Base-by-base conservation (phyloP, 495 filamentous ascomycete species). In the Daldinia caldariorum region DNA sequence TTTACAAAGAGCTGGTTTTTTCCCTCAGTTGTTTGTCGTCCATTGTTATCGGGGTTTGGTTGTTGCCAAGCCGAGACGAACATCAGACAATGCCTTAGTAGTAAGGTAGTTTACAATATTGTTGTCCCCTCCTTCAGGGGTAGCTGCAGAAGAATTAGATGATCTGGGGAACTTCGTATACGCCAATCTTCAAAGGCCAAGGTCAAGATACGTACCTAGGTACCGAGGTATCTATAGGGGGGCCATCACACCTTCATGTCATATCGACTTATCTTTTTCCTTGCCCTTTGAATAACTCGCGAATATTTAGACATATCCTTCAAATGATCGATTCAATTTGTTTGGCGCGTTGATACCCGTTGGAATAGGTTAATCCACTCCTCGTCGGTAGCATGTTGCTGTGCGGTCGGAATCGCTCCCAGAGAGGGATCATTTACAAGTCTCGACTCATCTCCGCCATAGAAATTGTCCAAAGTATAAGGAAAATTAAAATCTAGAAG, bases 401-500 rank as follows among this genome's bases (percentile, higher is more conserved):
- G 49, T 9, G 49, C n/a, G 16, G 55, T 65, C 12, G 64, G 18
- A 10, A 26, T 31, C 6, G 61, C 57, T 22, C 57, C 57, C 6
- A 65, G 57, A 4, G 56, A 64, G 22, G 56, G 64, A 9, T 72
- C 50, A n/a, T 57, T 47, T n/a, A 2, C 20, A 45, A 57, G 61
- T 20, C 38, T 58, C 12, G 57, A 61, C 20, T 67, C 66, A 3
- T 64, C 61, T 2, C 50, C 57, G 35, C 34, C 58, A 16, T 72
- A 68, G 35, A 65, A 67, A n/a, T 51, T 37, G 49, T 68, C 58
- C 6, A 72, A 50, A 9, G 59, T 60, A 13, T 59, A 67, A 8
- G 64, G 70, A 18, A 72, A 65, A 13, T 62, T 65, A 20, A 72
- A 38, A 57, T 72, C 64, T 53, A 72, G 14, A 58, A 72, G 60